Base-by-base conservation (phyloP, 2,329 filamentous ascomycete species). In the Dothideomycetes sp. region DNA sequence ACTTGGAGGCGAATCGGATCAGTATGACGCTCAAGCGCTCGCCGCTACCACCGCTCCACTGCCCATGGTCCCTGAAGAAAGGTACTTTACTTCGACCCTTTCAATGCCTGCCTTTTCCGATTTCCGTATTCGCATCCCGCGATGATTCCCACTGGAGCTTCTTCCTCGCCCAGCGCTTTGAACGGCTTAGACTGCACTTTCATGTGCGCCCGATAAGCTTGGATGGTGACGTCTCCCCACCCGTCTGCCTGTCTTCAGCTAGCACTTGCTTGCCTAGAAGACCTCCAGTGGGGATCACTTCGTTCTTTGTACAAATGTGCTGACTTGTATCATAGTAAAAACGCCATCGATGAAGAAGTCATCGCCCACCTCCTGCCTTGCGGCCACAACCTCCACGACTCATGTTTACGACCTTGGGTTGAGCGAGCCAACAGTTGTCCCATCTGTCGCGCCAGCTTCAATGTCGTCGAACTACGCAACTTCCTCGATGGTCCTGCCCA, bases 381-480 rank as follows among this genome's bases (percentile, higher is more conserved):
- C 64, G 84, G 85, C 44, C 93, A 98, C 69, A 76, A 88, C 52
- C 71, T 98, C 52, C 91, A 98, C 66, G 82, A 98, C 66, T 79
- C 82, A 38, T 98, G 91, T 63, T 73, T 98, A 51, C 82, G 83
- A 53, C 85, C 87, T 52, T 98, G 91, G 91, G 86, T 89, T 32
- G 85, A 93, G 64, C 83, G 93, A 61, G 89, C 91, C 49, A 98
- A 96, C 64, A 95, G 88, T 59, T 98, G 91, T 63, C 91, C 91
- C 32, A 94, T 98, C 62, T 98, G 91, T 65, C 84, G 91, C 51
- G 83, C 85, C 54, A 78, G 75, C 48, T 96, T 98, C 68, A 89
- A 96, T 63, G 68, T 82, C 53, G 88, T 98, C 50, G 79, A 91
- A 59, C 79, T 98, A 47, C 82, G 82, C 61, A 78, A 83, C 56